A percentile compares a stretch with the other conserved stretches of the same genome.
Conservation (phyloP, 139 green algal genomes). For the Micractinium conductrix region DNA sequence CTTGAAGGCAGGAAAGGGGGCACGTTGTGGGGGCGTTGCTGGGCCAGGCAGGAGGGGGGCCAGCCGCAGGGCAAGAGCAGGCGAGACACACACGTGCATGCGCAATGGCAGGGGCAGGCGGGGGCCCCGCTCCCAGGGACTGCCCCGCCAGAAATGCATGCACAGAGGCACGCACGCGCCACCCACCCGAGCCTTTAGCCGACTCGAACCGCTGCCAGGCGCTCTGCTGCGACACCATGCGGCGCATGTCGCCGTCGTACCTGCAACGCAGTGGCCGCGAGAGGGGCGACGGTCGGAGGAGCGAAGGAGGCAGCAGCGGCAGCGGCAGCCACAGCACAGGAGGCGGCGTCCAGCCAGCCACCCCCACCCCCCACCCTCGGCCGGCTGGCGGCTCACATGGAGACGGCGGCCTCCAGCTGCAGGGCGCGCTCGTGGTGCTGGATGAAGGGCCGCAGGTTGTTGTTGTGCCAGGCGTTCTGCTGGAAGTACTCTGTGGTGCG, state of each 20-base stretch:
- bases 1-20: too few species aligned
- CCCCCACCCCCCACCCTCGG: too few species aligned
- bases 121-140: too few species aligned
- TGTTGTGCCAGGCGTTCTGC: constrained; percentile 4
- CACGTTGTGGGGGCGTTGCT: too few species aligned
- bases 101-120: too few species aligned
- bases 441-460: constrained; percentile 32
- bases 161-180: too few species aligned
- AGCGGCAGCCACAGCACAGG: background rate
- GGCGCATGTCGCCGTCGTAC: constrained; percentile 8
- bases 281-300: background rate
- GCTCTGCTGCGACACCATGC: constrained; percentile 6
- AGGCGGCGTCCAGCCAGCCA: background rate
- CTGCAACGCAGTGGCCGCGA: background rate
- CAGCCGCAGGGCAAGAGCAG: too few species aligned
- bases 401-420: constrained; percentile 28
- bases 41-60: too few species aligned
- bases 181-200: constrained; percentile 13
- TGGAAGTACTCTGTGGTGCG: constrained; percentile 6
- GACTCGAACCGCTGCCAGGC: constrained; percentile 36
- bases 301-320: background rate
- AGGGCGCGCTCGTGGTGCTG: constrained; percentile 1
- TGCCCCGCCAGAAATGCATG: too few species aligned
- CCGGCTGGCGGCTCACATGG: background rate
- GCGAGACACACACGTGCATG: too few species aligned